Percentiles rank a stretch among this genome's conserved stretches.
phyloP scores from a whole-genome alignment of 2,329 filamentous ascomycete genomes.

The Colletotrichum endophyticum region DNA sequence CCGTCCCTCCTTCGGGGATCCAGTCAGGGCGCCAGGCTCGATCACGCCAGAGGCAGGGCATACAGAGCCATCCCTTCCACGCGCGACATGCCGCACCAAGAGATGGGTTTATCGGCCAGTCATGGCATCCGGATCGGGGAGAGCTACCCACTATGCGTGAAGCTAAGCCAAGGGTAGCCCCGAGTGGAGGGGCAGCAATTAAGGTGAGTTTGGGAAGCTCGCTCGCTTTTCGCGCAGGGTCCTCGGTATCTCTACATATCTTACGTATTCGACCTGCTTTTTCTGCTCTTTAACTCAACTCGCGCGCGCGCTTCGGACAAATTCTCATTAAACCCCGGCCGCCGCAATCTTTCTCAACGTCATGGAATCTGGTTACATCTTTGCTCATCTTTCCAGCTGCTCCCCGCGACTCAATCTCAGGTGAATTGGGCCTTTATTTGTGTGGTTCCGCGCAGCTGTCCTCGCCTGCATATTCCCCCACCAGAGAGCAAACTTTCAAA shows the following conservation, averaged over 20 bases:
- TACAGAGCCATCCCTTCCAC: slow-evolving; percentile 15
- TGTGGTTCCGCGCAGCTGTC: background rate
- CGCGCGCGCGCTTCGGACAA: slow-evolving; percentile 15
- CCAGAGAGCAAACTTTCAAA: background rate
- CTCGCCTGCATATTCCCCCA: background rate
- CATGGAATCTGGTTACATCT: slow-evolving; percentile 3
- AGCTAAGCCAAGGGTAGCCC: slow-evolving; percentile 20
- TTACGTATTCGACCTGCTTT: slow-evolving; percentile 20
- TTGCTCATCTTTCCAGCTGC: background rate
- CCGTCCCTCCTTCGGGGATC: background rate
- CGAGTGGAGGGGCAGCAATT: slow-evolving; percentile 11
- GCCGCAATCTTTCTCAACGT: slow-evolving; percentile 11
- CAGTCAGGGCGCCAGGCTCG: slow-evolving; percentile 5
- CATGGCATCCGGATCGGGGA: slow-evolving; percentile 1
- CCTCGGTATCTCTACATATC: slow-evolving; percentile 14
- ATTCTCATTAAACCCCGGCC: background rate
- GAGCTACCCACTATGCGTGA: slow-evolving; percentile 13
- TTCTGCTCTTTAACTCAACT: slow-evolving; percentile 1
- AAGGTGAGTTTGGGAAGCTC: slow-evolving; percentile 19
- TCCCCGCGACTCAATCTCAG: slow-evolving; percentile 5
- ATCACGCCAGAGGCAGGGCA: slow-evolving; percentile 23
- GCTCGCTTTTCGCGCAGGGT: slow-evolving; percentile 16
- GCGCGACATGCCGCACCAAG: slow-evolving; percentile 14
- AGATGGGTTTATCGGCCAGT: slow-evolving; percentile 17
- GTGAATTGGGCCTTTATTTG: background rate